Percentiles rank a stretch among this genome's conserved stretches.
Conservation (phyloP, 169 alveolate genomes). For the Babesia divergens region DNA sequence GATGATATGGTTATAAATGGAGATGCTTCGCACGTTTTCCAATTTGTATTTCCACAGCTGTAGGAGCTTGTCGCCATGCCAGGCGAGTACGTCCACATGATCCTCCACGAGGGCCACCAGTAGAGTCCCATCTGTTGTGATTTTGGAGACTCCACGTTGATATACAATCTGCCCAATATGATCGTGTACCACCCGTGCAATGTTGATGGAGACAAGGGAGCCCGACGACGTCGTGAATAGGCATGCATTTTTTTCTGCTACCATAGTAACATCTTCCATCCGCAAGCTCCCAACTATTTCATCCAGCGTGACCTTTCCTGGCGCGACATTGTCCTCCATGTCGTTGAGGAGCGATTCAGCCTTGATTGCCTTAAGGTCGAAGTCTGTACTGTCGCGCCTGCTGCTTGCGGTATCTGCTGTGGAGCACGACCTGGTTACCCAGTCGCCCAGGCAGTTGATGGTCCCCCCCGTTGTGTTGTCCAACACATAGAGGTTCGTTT, state of each 20-base stretch:
- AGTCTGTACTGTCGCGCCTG: neutral
- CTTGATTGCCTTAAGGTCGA: neutral
- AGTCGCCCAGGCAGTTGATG: neutral
- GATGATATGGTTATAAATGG: neutral
- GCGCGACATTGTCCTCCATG: neutral
- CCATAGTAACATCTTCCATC: neutral
- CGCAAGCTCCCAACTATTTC: neutral
- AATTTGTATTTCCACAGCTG: conserved; percentile 8
- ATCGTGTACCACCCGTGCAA: neutral
- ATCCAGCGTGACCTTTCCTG: neutral
- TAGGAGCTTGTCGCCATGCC: neutral
- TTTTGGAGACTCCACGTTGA: neutral
- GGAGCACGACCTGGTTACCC: conserved; percentile 2
- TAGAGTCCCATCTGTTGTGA: neutral
- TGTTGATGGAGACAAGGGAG: neutral
- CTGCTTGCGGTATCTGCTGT: neutral
- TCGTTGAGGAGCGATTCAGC: conserved; percentile 12
- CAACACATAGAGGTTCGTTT: neutral
- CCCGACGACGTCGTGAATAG: conserved; percentile 3
- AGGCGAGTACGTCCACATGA: neutral
- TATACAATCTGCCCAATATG: conserved; percentile 3
- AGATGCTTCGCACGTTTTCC: conserved; percentile 7
- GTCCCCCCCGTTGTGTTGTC: neutral
- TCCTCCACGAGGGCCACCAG: neutral
- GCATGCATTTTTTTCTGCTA: neutral